Base-by-base conservation (phyloP, 768 basidiomycete species). In the Tubosaeta sp. region DNA sequence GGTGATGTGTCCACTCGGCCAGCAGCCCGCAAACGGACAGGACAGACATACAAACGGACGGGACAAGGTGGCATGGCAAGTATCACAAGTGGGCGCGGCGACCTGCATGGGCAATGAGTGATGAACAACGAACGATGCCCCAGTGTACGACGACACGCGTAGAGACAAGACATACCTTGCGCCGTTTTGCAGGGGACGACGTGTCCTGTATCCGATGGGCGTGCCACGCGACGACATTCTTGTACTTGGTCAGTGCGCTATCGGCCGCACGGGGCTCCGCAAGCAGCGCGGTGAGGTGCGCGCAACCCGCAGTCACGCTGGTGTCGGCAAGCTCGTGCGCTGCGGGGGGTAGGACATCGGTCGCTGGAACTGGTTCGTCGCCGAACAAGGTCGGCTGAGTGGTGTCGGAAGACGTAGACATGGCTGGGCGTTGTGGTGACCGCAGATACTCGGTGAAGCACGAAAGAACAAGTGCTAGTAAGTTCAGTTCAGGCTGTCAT, bases 31-130 rank as follows among this genome's bases (percentile, higher is more conserved):
- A 61, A 74, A 86, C 4, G 79, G 60, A 59, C 90, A 92, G n/a
- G 82, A 76, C 7, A 91, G 70, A 57, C 90, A 92, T 3, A 78
- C 82, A 59, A 86, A 83, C 0, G 89, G 86, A 21, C 87, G 73
- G 1, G 80, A 71, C 25, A 89, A 70, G 2, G 80, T 60, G 2
- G 74, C 45, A 9, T 70, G 67, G 60, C 90, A 92, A 12, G 72
- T 76, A 9, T 76, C 79, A 61, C 90, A 91, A 3, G 75, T 68
- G 11, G 90, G 89, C 16, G 76, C 71, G 4, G 84, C 66, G 30
- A 79, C 63, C 83, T 85, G 38, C 1, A 27, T 29, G 11, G 14
- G 14, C 8, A 19, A 22, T 19, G 11, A 3, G 24, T 19, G 25
- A 38, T 4, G 11, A 30, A 13, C 9, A 4, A 21, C 16, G 32